phyloP scores from a whole-genome alignment of 2,329 filamentous ascomycete species.

The Clonostachys solani region DNA sequence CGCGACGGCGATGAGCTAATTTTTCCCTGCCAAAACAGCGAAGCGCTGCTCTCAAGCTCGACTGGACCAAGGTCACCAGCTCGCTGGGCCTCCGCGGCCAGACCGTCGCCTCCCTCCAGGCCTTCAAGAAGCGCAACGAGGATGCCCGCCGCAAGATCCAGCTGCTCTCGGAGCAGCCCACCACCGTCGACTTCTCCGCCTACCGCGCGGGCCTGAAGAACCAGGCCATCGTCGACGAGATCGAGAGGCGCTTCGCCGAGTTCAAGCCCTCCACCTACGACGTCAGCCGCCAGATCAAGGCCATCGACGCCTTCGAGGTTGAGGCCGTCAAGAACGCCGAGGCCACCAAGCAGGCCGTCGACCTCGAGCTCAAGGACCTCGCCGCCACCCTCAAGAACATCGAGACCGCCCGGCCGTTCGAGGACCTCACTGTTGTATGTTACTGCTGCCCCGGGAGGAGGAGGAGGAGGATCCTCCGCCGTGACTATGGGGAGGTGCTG shows the following conservation, averaged over 20 bases:
- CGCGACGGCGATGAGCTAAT: constrained; percentile 45
- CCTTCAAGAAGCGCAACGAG: constrained; percentile 99
- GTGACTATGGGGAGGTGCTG: constrained; percentile 8
- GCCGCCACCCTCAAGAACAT: constrained; percentile 96
- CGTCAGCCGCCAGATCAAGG: constrained; percentile 89
- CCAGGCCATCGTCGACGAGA: constrained; percentile 90
- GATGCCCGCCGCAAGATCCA: constrained; percentile 93
- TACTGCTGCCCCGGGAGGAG: not conserved
- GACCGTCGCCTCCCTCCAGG: constrained; percentile 84
- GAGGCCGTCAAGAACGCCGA: constrained; percentile 96
- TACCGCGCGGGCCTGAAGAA: constrained; percentile 96
- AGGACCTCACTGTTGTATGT: constrained; percentile 96
- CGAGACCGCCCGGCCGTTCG: constrained; percentile 90
- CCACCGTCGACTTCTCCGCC: constrained; percentile 85
- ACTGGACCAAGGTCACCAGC: constrained; percentile 93
- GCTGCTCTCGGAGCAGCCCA: constrained; percentile 76
- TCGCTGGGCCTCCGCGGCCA: constrained; percentile 95
- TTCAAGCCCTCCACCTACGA: constrained; percentile 96
- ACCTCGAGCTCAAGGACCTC: constrained; percentile 89
- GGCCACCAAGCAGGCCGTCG: constrained; percentile 94
- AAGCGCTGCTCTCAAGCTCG: constrained; percentile 98
- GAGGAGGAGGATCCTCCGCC: not conserved
- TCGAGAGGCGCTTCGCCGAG: constrained; percentile 88
- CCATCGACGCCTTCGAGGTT: constrained; percentile 95
- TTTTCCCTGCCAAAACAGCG: constrained; percentile 56